Evolutionary conservation across 164 flowering plant genomes (phyloP).

Genomic region (Liriodendron chinense): DNA sequence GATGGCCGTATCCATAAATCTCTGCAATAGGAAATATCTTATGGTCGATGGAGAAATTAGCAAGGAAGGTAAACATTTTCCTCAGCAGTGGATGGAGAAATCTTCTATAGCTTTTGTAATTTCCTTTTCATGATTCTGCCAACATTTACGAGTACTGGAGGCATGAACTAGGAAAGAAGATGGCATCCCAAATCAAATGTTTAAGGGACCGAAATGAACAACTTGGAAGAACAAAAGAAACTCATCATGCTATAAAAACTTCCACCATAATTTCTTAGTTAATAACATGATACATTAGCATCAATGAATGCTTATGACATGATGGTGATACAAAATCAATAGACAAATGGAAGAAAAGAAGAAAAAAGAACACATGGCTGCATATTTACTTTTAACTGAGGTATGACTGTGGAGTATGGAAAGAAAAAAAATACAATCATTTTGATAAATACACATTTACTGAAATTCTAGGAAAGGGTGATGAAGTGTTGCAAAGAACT

Average conservation of each 20-base stretch:
- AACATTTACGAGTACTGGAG: neutral
- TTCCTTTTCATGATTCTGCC: neutral
- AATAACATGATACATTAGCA: neutral
- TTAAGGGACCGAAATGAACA: neutral
- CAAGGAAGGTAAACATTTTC: too few relatives aligned
- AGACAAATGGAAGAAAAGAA: neutral
- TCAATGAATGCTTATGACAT: neutral
- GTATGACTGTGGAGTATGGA: neutral
- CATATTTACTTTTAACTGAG: neutral
- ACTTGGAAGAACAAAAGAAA: neutral
- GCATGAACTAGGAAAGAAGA: neutral
- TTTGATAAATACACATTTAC: neutral
- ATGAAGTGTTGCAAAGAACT: slow-evolving; percentile 59
- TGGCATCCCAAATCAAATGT: neutral
- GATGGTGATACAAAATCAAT: neutral
- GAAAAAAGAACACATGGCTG: neutral
- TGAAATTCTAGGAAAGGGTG: slow-evolving; percentile 44
- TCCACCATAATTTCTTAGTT: neutral
- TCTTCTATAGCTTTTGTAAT: neutral
- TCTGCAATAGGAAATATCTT: too few relatives aligned
- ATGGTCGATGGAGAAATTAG: too few relatives aligned
- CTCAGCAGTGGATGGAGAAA: too few relatives aligned
- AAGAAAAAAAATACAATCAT: neutral
- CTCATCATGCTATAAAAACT: neutral
- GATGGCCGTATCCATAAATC: too few relatives aligned